Evolutionary conservation across 202 grass and related monocot species (phyloP).

Genomic region (Digitaria exilis): DNA sequence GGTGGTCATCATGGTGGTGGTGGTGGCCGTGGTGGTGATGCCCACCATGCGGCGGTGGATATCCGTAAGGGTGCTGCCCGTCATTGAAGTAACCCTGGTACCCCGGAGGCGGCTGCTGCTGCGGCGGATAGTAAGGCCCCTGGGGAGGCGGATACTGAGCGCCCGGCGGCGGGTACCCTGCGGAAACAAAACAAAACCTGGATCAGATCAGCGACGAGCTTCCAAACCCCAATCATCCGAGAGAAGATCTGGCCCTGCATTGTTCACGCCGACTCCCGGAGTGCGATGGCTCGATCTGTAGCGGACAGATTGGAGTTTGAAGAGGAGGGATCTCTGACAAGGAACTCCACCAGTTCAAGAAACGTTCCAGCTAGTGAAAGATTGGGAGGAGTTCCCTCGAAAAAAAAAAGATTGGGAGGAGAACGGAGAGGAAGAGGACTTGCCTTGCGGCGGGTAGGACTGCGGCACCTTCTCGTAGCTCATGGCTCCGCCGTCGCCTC

Average conservation of each 20-base stretch:
- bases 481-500: constrained; percentile 39
- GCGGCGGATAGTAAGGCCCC: constrained; percentile 49
- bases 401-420: too few species aligned
- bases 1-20: constrained; percentile 38
- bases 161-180: constrained; percentile 63
- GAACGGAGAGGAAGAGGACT: background rate
- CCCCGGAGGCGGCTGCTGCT: constrained; percentile 55
- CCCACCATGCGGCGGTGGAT: constrained; percentile 47
- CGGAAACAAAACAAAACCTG: constrained; percentile 4
- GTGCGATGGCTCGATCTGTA: background rate
- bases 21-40: constrained; percentile 33
- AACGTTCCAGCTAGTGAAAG: background rate
- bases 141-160: constrained; percentile 47
- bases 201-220: background rate
- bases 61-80: constrained; percentile 45
- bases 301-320: background rate
- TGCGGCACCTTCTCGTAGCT: constrained; percentile 73
- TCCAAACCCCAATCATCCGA: background rate
- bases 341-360: constrained; percentile 1
- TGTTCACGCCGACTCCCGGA: background rate
- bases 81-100: constrained; percentile 88
- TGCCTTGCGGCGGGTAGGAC: constrained; percentile 70
- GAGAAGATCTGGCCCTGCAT: background rate
- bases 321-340: background rate
- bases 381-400: too few species aligned